Conservation (phyloP, 768 basidiomycete species). For the Collybia mongolica region DNA sequence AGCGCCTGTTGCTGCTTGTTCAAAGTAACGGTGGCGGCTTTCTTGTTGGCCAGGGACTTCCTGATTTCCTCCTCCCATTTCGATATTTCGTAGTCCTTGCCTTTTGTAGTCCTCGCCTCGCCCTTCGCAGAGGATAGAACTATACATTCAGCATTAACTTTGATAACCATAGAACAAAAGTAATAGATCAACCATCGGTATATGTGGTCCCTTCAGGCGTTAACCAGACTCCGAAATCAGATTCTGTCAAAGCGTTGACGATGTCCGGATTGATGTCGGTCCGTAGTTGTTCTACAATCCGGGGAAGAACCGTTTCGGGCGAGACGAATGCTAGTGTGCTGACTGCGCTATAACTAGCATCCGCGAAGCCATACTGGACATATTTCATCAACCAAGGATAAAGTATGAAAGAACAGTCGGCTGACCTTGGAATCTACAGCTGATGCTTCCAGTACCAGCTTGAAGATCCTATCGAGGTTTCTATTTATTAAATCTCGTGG, state of each 20-base stretch:
- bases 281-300: constrained; percentile 64
- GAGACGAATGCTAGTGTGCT: constrained; percentile 81
- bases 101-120: constrained; percentile 55
- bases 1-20: constrained; percentile 85
- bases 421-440: constrained; percentile 46
- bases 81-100: constrained; percentile 86
- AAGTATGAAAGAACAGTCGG: neutral
- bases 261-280: constrained; percentile 58
- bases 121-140: constrained; percentile 66
- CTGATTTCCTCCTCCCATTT: constrained; percentile 97
- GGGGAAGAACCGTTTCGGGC: constrained; percentile 64
- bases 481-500: constrained; percentile 58
- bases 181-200: constrained; percentile 61
- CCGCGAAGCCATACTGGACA: constrained; percentile 44
- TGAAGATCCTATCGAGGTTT: constrained; percentile 49
- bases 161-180: neutral
- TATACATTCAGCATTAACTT: constrained; percentile 20
- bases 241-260: constrained; percentile 64
- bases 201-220: constrained; percentile 82
- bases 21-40: constrained; percentile 52
- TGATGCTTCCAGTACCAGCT: constrained; percentile 47
- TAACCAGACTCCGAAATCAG: constrained; percentile 81
- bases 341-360: constrained; percentile 74
- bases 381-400: too few species aligned
- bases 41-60: constrained; percentile 80